Evolutionary conservation across 2,329 filamentous ascomycete species (phyloP).

Genomic region (Curvularia hawaiiensis): DNA sequence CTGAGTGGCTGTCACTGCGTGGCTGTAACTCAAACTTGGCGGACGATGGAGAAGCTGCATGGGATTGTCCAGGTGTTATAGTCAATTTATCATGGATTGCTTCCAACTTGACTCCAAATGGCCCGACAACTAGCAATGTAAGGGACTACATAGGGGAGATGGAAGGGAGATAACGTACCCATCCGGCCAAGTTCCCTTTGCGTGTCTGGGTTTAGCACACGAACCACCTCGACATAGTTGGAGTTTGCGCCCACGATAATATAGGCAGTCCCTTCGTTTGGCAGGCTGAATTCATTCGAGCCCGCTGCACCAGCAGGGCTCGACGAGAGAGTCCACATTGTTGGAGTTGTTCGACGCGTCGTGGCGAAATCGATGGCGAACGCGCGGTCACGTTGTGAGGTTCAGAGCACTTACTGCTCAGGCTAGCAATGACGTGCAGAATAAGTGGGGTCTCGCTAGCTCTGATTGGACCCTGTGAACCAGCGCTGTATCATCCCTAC

Average conservation of each 20-base stretch:
- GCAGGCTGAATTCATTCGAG: slow-evolving; percentile 4
- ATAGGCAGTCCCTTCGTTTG: slow-evolving; percentile 10
- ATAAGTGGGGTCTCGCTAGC: slow-evolving; percentile 7
- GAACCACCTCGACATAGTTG: slow-evolving; percentile 9
- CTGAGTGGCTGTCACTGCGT: slow-evolving; percentile 15
- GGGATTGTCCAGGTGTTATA: slow-evolving; percentile 22
- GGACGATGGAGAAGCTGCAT: background rate
- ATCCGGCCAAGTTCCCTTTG: slow-evolving; percentile 25
- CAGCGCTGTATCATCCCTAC: background rate
- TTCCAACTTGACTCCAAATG: slow-evolving; percentile 34
- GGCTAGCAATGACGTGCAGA: slow-evolving; percentile 22
- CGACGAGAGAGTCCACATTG: slow-evolving; percentile 23
- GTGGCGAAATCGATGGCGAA: slow-evolving; percentile 17
- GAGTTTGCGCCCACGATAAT: slow-evolving; percentile 5
- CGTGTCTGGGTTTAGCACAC: background rate
- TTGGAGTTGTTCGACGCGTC: slow-evolving; percentile 22
- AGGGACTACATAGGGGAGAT: background rate
- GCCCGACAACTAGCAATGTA: slow-evolving; percentile 18
- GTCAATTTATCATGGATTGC: slow-evolving; percentile 25
- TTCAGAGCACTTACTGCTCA: background rate
- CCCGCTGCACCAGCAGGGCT: background rate
- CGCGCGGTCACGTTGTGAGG: slow-evolving; percentile 27
- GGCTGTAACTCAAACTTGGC: slow-evolving; percentile 28
- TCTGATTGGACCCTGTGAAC: slow-evolving; percentile 2
- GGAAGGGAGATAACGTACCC: slow-evolving; percentile 16